Evolutionary conservation across 768 basidiomycete genomes (phyloP).

Genomic region (Amylocystis lapponica): DNA sequence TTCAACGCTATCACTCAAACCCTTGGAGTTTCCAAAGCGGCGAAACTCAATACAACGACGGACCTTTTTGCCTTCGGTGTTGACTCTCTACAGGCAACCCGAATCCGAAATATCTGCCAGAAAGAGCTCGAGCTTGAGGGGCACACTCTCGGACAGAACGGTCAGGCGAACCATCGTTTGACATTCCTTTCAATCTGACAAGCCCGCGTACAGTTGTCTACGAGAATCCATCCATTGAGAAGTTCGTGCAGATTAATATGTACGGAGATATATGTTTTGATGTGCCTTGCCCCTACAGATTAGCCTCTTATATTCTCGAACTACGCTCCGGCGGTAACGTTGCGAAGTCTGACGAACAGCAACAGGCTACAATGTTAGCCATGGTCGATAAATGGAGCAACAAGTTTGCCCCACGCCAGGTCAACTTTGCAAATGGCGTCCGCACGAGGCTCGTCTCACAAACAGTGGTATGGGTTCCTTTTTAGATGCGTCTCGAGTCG

Average conservation of each 20-base stretch:
- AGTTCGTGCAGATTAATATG: constrained; percentile 21
- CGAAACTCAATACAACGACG: constrained; percentile 22
- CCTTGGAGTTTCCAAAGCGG: constrained; percentile 28
- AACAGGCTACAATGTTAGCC: constrained; percentile 36
- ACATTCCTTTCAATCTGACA: neutral
- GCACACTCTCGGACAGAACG: constrained; percentile 31
- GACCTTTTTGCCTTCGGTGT: constrained; percentile 46
- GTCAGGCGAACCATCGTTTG: constrained; percentile 9
- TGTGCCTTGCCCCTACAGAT: constrained; percentile 15
- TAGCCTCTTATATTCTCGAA: constrained; percentile 36
- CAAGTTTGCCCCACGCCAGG: constrained; percentile 5
- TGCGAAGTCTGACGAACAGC: constrained; percentile 14
- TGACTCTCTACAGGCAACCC: constrained; percentile 46
- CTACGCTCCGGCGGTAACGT: constrained; percentile 27
- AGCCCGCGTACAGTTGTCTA: constrained; percentile 34
- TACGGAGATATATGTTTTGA: neutral
- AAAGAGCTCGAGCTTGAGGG: constrained; percentile 31
- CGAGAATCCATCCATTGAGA: constrained; percentile 40
- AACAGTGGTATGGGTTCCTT: neutral
- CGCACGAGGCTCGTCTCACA: neutral
- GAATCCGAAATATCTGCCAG: constrained; percentile 44
- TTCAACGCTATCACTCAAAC: constrained; percentile 29
- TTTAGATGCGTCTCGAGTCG: neutral
- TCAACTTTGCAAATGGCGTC: neutral
- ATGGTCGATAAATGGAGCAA: constrained; percentile 40